Base-by-base conservation (phyloP, 2,329 filamentous ascomycete genomes). In the Phaeophleospora eucalypticola region DNA sequence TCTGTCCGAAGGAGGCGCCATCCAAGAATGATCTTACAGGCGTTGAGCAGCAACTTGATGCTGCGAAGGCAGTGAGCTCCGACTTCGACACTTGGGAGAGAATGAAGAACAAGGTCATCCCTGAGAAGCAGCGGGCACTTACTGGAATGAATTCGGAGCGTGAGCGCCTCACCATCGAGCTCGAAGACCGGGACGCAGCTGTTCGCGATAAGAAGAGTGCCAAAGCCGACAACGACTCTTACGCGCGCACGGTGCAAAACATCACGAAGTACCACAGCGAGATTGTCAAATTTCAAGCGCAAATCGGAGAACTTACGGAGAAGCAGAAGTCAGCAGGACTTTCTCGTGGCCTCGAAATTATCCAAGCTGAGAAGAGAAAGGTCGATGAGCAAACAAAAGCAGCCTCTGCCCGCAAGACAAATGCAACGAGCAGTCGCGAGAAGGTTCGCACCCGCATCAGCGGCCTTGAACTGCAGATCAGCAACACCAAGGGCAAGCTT, bases 311-410 rank as follows among this genome's bases (percentile, higher is more conserved):
- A 44, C 79, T 95, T 41, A 76, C 81, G 48, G 82, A 82, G 7
- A 89, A 89, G 57, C 86, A 96, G 62, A 82, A 85, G 60, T 80
- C 83, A 12, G 75, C 77, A 19, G 79, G 80, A 10, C 67, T 76
- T 8, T 78, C 80, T 12, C 81, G 87, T 52, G 87, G 86, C 21
- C 78, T 89, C 4, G 87, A 95, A 44, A 87, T 93, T 56, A 89
- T 97, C 43, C 86, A 93, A 58, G 83, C 87, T 43, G 80, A 89
- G 39, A 80, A 89, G 51, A 81, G 81, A 39, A 69, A 72, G 15
- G 76, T 84, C 46, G 79, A 78, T 16, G 87, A 89, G 50, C 81
- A 87, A 61, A 77, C 82, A 55, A 80, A 84, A 45, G 70, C 71
- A 17, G 69, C 82, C 20, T 89, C 87, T 62, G 74, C 74, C 35